Base-by-base conservation (phyloP, 2,329 filamentous ascomycete genomes). In the Penicillium sp. region DNA sequence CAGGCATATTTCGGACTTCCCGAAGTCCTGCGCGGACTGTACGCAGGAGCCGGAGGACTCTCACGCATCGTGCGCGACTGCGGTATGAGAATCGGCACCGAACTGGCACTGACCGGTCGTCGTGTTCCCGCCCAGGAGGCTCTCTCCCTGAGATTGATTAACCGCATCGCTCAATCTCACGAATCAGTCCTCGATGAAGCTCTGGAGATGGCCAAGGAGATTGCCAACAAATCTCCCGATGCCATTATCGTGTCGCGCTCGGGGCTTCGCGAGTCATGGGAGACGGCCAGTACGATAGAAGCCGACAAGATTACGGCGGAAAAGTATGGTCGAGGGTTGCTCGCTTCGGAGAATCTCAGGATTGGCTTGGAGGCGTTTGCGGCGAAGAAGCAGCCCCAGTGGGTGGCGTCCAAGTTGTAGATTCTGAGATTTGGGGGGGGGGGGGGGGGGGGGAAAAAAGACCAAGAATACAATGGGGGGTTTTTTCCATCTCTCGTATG, bases 261-360 rank as follows among this genome's bases (percentile, higher is more conserved):
- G 61, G 86, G 85, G 0, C 58, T 91, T 49, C 77, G 83, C 62
- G 70, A 85, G 51, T 84, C 82, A 0, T 89, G 84, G 84, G 85
- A 87, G 55, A 78, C 74, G 1, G 68, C 82, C 6, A 79, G 80
- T 13, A 83, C 82, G 0, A 78, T 82, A 62, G 73, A 78, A 50
- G 83, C 73, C 1, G 89, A 39, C 82, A 94, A 8, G 87, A 95
- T 73, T 90, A 83, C 70, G 85, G 95, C 77, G 78, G 89, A 68
- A 80, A 87, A 52, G 80, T 96, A 41, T 95, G 94, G 76, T 86
- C 94, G 71, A 78, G 83, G 44, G 4, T 63, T 95, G 61, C 93
- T 95, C 72, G 88, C 88, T 32, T 91, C 85, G 65, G 80, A 88
- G 71, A 91, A 97, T 70, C 88, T 95, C 72, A 95, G 95, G 79